Conservation (phyloP, 192 early-diverging fungal genomes). For the Umbelopsis vinacea region DNA sequence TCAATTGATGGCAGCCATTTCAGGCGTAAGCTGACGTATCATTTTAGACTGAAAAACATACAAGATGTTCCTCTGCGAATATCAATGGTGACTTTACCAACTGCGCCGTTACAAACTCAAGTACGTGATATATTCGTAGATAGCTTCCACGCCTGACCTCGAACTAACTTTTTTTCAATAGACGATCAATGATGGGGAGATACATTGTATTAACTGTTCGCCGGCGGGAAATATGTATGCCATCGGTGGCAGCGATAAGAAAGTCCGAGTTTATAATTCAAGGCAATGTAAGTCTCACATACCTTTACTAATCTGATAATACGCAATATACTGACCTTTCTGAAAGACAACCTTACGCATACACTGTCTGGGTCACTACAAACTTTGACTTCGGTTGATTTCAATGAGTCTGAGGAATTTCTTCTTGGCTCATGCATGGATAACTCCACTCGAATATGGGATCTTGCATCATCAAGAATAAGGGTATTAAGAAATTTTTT, state of each 20-base stretch:
- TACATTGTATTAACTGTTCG: constrained; percentile 80
- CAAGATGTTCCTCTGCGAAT: constrained; percentile 13
- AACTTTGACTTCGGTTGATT: constrained; percentile 82
- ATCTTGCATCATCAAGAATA: constrained; percentile 73
- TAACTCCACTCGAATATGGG: constrained; percentile 88
- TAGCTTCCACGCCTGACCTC: no score
- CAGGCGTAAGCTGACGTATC: not conserved
- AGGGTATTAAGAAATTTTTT: constrained; percentile 45
- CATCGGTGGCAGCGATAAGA: constrained; percentile 81
- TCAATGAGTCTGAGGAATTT: constrained; percentile 69
- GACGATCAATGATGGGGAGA: constrained; percentile 76
- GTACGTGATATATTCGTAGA: not conserved
- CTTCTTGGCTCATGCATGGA: constrained; percentile 88
- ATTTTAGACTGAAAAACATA: not conserved
- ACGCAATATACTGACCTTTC: not conserved
- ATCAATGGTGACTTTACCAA: constrained; percentile 14
- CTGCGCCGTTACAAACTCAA: constrained; percentile 42
- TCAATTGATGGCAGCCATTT: not conserved
- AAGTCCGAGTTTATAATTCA: constrained; percentile 78
- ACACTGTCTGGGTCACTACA: constrained; percentile 84
- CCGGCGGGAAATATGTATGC: constrained; percentile 71
- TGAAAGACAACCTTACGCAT: constrained; percentile 44
- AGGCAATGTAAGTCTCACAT: constrained; percentile 61
- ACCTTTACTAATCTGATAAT: not conserved
- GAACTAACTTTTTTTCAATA: constrained; percentile 31